Evolutionary conservation across 768 basidiomycete species (phyloP), one percentile per base, ranked within the genome.

Genomic region (Thelephora ganbajun): DNA sequence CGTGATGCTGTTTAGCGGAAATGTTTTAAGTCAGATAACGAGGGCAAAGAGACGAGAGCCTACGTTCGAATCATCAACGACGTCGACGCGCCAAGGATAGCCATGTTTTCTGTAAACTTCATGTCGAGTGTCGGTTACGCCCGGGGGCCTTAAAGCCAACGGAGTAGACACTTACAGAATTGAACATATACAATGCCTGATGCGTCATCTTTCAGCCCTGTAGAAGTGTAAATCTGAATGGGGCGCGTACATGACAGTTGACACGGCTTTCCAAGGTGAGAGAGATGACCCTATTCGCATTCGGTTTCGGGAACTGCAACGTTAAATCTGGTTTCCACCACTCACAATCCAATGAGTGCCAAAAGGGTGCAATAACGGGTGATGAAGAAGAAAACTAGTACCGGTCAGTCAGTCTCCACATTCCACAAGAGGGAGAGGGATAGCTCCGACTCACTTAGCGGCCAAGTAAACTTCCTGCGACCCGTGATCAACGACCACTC

Each of bases 311-410:
- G 35, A 6, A 2, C 18, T 42, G 22, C 30, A 16, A 36, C 7
- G 42, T 34, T 12, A 16, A 41, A 19, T 5, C 20, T 42, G 39
- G 19, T 34, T 16, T 41, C 14, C 9, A 20, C 6, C 20, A 62
- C 76, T 63, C 57, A 80, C 80, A 84, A 52, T 48, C 81, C 80
- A 52, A 78, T 59, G 55, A 83, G 68, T 3, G 80, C 71, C 48
- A 74, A 66, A n/a, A 84, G 56, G 69, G 83, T 76, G 60, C 77
- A 80, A 59, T 84, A 84, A 50, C 82, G 76, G 57, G 76, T 79
- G 22, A 80, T 63, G 58, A 85, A 82, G 58, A 80, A 80, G 51
- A 80, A 77, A 20, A 74, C 80, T 70, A 46, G 11, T 14, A 30
- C 2, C 16, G 20, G 5, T 14, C 26, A n/a, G 35, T 44, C 30